phyloP scores from a whole-genome alignment of 108 stramenopile species.

The Fistulifera solaris region DNA sequence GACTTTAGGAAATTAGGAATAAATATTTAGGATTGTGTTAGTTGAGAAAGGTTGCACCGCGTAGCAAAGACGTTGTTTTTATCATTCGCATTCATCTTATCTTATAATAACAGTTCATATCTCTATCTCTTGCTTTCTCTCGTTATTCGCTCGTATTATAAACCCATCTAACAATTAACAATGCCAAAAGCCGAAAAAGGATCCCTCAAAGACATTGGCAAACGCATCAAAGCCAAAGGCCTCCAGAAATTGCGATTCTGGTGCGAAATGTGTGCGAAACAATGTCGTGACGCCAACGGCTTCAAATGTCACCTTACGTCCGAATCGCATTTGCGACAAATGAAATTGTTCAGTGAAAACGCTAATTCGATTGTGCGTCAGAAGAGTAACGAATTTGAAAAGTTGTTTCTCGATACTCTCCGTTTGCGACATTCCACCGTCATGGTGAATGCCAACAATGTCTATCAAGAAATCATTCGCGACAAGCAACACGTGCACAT shows the following conservation, averaged over 20 bases:
- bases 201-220: conserved; percentile 82
- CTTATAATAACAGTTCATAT: too few species aligned
- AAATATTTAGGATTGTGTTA: too few species aligned
- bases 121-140: too few species aligned
- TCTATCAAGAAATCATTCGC: conserved; percentile 97
- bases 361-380: conserved; percentile 66
- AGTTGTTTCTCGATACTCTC: conserved; percentile 76
- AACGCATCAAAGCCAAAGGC: conserved; percentile 91
- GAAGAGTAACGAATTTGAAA: conserved; percentile 80
- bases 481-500: conserved; percentile 98
- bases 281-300: conserved; percentile 95
- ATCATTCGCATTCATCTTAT: too few species aligned
- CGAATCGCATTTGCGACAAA: conserved; percentile 95
- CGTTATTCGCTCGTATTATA: not conserved
- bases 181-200: conserved; percentile 80
- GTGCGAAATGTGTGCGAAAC: conserved; percentile 98
- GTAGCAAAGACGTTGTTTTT: too few species aligned
- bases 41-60: too few species aligned
- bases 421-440: conserved; percentile 86
- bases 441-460: conserved; percentile 89
- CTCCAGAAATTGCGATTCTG: conserved; percentile 94
- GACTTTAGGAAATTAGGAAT: too few species aligned
- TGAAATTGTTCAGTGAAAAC: conserved; percentile 65
- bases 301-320: conserved; percentile 97
- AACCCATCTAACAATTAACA: conserved; percentile 3